Evolutionary conservation across 768 basidiomycete genomes (phyloP).

Genomic region (Leccinum aurantiacum): DNA sequence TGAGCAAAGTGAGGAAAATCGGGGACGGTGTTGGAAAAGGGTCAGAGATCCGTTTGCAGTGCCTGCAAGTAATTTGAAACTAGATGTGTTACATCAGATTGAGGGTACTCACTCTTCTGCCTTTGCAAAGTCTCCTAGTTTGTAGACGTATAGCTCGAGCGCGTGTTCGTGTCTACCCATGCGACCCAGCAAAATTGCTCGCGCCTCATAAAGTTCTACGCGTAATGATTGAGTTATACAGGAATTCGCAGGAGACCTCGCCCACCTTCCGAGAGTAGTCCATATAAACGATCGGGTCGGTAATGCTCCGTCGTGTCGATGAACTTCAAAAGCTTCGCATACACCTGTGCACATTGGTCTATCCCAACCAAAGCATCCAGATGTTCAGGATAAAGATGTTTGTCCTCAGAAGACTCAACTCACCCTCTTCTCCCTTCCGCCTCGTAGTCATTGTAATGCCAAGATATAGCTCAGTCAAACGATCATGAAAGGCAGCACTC

Average conservation of each 20-base stretch:
- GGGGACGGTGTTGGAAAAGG: conserved; percentile 51
- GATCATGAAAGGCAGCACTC: conserved; percentile 75
- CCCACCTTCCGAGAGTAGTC: conserved; percentile 79
- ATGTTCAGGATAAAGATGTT: not conserved
- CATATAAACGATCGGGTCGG: conserved; percentile 77
- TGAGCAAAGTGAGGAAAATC: conserved; percentile 83
- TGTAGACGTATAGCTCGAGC: conserved; percentile 92
- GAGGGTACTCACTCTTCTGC: conserved; percentile 78
- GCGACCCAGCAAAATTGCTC: conserved; percentile 87
- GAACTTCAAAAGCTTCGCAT: conserved; percentile 75
- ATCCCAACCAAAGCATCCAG: not conserved
- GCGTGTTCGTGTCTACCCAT: conserved; percentile 92
- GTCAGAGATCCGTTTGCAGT: conserved; percentile 83
- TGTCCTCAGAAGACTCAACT: conserved; percentile 17
- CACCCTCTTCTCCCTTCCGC: conserved; percentile 59
- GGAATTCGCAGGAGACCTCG: not conserved
- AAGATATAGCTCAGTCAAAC: conserved; percentile 85
- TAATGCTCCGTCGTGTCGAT: conserved; percentile 70
- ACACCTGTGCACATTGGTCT: conserved; percentile 53
- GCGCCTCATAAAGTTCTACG: conserved; percentile 84
- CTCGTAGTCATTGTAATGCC: conserved; percentile 60
- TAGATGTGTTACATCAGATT: not conserved
- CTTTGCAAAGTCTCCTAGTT: conserved; percentile 75
- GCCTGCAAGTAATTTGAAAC: conserved; percentile 46
- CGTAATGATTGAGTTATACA: not conserved